Conservation (phyloP, 1,139 yeast genomes). For the Sugiyamaella paludigena region DNA sequence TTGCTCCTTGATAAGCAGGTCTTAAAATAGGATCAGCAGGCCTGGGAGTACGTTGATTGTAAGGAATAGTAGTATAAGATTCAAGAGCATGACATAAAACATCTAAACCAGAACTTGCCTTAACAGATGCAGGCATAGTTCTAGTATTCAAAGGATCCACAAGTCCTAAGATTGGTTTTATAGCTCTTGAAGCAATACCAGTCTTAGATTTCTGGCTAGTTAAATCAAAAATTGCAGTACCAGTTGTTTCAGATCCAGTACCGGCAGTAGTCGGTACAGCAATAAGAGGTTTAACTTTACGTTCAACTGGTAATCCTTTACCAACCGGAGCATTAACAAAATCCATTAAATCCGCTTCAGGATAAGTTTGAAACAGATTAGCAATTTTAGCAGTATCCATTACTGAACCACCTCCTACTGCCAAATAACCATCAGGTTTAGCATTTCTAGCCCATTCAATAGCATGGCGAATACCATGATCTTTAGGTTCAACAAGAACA, state of each 20-base stretch:
- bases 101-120: slow-evolving; percentile 45
- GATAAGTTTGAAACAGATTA: slow-evolving; percentile 40
- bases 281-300: slow-evolving; percentile 39
- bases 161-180: slow-evolving; percentile 41
- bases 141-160: slow-evolving; percentile 44
- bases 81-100: slow-evolving; percentile 47
- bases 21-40: slow-evolving; percentile 41
- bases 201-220: slow-evolving; percentile 39
- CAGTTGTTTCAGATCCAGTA: slow-evolving; percentile 48
- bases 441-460: slow-evolving; percentile 40
- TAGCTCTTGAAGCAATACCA: slow-evolving; percentile 42
- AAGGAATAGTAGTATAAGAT: slow-evolving; percentile 45
- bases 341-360: slow-evolving; percentile 41
- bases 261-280: slow-evolving; percentile 49
- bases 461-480: slow-evolving; percentile 40
- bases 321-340: slow-evolving; percentile 45
- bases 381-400: slow-evolving; percentile 45
- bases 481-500: slow-evolving; percentile 43
- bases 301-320: slow-evolving; percentile 40
- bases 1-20: slow-evolving; percentile 45
- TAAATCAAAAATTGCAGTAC: slow-evolving; percentile 43
- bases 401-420: slow-evolving; percentile 45
- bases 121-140: slow-evolving; percentile 44
- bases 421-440: slow-evolving; percentile 41
- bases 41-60: slow-evolving; percentile 41